Evolutionary conservation across 1,284 basidiomycete genomes (phyloP), one percentile per base, ranked within the genome.

Genomic region (Melampsora americana): DNA sequence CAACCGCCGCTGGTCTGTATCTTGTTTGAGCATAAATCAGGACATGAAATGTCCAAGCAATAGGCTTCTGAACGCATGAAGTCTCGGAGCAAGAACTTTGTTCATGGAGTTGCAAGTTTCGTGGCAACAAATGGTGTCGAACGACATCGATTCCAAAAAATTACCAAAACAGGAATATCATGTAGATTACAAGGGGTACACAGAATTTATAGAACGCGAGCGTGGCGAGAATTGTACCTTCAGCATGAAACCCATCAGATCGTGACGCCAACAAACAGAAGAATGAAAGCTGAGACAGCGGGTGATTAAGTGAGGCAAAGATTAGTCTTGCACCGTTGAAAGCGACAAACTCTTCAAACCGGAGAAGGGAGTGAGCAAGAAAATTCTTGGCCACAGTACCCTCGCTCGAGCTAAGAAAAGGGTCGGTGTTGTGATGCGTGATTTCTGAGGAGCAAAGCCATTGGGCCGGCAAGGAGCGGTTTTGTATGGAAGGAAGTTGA

Each of bases 211-310:
- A 39, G 7, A 5, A 39, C 39, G 42, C 3, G 16, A 1, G 42
- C 42, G 1, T 12, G 11, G 11, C 1, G 0, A 1, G n/a, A 9
- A 59, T 12, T 59, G 53, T 59, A 30, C 53, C 53, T 59, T 23
- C n/a, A 59, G n/a, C 53, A 59, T 59, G 53, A 59, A 59, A 59
- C 53, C 53, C 53, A 59, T 59, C 53, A 59, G 28, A 23, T 59
- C 53, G 53, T 59, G 11, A 23, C 4, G 53, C 53, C 53, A 59
- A 59, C 23, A 23, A 59, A 30, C 53, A 59, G 1, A 23, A 12
- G n/a, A 30, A 16, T 59, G 53, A 59, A 59, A n/a, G 53, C 53
- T 7, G 28, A 30, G 12, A 30, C 53, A 59, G 53, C 18, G 53
- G 53, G 53, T 59, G 53, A 59, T 59, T 59, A 59, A 59, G 28